A percentile compares a stretch with the other conserved stretches of the same genome.
phyloP scores from a whole-genome alignment of 164 flowering plant genomes.

The Taxillus chinensis region DNA sequence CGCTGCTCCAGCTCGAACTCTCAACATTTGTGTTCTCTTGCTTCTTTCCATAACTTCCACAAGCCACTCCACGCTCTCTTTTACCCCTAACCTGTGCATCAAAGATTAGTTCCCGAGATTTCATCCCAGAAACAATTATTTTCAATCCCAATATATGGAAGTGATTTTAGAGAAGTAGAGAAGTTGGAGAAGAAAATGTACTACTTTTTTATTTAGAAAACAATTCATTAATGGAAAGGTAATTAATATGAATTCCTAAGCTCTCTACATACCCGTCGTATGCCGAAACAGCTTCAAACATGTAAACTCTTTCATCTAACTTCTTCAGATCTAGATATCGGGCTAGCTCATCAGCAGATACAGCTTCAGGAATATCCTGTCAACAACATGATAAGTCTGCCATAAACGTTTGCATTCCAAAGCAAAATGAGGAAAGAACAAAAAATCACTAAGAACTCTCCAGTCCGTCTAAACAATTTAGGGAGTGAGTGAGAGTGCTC shows the following conservation, averaged over 20 bases:
- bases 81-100: constrained; percentile 66
- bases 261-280: constrained; percentile 64
- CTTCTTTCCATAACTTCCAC: constrained; percentile 88
- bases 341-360: constrained; percentile 74
- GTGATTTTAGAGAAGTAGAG: no score
- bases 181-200: no score
- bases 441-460: no score
- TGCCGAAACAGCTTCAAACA: constrained; percentile 87
- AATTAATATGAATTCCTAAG: background rate
- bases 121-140: background rate
- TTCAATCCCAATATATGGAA: no score
- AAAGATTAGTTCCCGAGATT: background rate
- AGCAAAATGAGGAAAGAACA: no score
- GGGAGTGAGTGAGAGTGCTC: no score
- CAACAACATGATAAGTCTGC: constrained; percentile 5
- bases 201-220: no score
- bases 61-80: constrained; percentile 76
- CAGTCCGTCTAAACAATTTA: no score
- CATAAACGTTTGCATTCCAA: no score
- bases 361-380: constrained; percentile 80
- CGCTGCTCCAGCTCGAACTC: constrained; percentile 47
- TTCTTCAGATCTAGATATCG: constrained; percentile 86
- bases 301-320: constrained; percentile 73
- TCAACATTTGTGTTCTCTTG: constrained; percentile 71
- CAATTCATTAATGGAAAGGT: no score